These are phyloP conservation scores for Colletotrichum tabaci DNA, from an alignment of 2,329 filamentous ascomycete species.

Conservation along the genomic window DNA sequence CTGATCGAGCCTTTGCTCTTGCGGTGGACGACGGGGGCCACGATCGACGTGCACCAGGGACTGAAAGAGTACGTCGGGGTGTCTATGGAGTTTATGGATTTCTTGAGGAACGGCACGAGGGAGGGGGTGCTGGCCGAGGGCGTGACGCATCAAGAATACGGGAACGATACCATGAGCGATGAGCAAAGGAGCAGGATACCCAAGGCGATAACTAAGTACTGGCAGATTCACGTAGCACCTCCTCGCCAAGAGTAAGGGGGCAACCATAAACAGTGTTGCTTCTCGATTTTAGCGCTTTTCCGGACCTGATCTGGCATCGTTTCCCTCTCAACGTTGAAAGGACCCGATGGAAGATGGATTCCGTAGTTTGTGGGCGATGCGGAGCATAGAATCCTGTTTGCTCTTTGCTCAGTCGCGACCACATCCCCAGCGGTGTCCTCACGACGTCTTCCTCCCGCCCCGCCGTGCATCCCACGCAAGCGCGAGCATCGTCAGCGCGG, in stretches of 20 bases:
- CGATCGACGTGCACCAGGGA: constrained; percentile 69
- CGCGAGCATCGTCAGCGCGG: constrained; percentile 29
- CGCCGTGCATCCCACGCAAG: constrained; percentile 10
- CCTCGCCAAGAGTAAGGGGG: constrained; percentile 7
- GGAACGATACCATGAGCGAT: constrained; percentile 55
- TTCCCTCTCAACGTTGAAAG: too few relatives aligned
- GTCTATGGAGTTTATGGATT: constrained; percentile 70
- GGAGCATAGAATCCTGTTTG: too few relatives aligned
- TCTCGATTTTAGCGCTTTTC: too few relatives aligned
- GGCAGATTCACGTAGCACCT: constrained; percentile 58
- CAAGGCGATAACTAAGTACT: constrained; percentile 53
- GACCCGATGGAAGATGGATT: too few relatives aligned
- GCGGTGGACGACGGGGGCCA: constrained; percentile 73
- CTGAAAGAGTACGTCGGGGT: constrained; percentile 73
- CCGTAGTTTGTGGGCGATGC: too few relatives aligned
- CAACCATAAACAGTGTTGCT: not conserved
- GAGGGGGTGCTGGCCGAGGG: constrained; percentile 65
- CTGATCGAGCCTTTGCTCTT: constrained; percentile 74
- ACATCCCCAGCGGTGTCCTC: not conserved
- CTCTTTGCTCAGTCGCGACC: too few relatives aligned
- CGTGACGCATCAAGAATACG: constrained; percentile 60
- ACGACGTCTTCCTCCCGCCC: not conserved
- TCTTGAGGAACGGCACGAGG: constrained; percentile 57
- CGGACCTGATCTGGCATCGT: too few relatives aligned
- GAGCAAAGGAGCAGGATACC: constrained; percentile 52